A percentile compares a stretch with the other conserved stretches of the same genome.
phyloP scores from a whole-genome alignment of 2,329 filamentous ascomycete genomes.

The Monosporascus sp. region DNA sequence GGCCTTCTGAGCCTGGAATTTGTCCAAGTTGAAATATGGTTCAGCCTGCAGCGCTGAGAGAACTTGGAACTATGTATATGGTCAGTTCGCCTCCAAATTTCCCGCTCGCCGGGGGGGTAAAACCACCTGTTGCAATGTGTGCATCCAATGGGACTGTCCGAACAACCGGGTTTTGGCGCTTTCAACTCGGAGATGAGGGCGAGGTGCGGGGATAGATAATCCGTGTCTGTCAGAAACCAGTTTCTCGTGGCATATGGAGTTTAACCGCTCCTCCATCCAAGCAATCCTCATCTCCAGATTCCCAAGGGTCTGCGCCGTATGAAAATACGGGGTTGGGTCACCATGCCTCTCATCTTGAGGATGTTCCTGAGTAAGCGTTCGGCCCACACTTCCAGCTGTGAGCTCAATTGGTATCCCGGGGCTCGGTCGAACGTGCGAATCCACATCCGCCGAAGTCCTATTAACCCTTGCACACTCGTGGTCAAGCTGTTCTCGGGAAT shows the following conservation, averaged over 20 bases:
- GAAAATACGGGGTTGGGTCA: background rate
- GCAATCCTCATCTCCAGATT: background rate
- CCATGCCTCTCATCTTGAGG: too few relatives aligned
- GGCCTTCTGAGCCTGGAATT: background rate
- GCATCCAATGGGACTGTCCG: constrained; percentile 16
- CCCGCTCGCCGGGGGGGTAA: background rate
- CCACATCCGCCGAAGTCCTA: background rate
- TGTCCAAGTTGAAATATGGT: constrained; percentile 6
- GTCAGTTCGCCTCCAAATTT: constrained; percentile 1
- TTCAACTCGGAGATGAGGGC: constrained; percentile 13
- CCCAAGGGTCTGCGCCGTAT: background rate
- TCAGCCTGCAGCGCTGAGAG: constrained; percentile 12
- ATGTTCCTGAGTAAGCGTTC: too few relatives aligned
- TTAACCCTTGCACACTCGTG: background rate
- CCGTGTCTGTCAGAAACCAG: background rate
- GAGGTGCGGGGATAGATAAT: constrained; percentile 7
- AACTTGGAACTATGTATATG: constrained; percentile 8
- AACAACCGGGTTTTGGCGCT: constrained; percentile 16
- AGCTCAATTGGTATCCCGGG: too few relatives aligned
- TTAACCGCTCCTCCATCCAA: background rate
- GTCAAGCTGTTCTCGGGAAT: background rate
- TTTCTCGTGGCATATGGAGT: background rate
- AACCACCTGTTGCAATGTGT: constrained; percentile 13
- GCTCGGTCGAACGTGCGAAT: too few relatives aligned
- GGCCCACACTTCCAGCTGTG: too few relatives aligned